These are phyloP conservation scores for Yarrowia porcina DNA, from an alignment of 805 yeast species.

Conservation along the genomic window DNA sequence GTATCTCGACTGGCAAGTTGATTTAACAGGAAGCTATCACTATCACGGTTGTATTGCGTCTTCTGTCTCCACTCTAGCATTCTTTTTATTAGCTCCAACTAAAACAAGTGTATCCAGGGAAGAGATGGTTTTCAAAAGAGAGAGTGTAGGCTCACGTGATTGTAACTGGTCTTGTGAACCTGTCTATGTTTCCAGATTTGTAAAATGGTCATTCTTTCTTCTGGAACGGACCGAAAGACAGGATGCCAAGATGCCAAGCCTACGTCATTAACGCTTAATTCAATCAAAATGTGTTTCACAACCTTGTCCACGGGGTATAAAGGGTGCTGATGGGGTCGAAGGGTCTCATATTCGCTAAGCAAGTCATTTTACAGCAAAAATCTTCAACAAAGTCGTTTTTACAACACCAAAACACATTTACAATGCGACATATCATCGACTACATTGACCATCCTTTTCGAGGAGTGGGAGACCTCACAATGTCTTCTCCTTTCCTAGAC, in stretches of 20 bases:
- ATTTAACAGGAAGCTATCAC: no score
- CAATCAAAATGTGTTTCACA: background rate
- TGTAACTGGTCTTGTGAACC: background rate
- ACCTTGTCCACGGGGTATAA: background rate
- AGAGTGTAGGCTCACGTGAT: background rate
- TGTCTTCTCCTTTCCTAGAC: conserved; percentile 6
- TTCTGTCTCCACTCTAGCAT: rapidly evolving
- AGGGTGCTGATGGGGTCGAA: background rate
- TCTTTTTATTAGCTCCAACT: background rate
- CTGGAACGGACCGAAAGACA: background rate
- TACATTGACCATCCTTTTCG: conserved; percentile 12
- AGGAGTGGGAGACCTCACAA: conserved; percentile 9
- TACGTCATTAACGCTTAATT: background rate
- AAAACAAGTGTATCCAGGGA: background rate
- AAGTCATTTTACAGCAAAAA: background rate
- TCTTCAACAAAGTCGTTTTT: background rate
- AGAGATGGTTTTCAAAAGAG: background rate
- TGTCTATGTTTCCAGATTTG: no score
- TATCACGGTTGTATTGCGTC: no score
- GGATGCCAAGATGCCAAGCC: background rate
- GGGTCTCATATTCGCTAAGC: background rate
- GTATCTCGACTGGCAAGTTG: no score
- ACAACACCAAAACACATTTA: background rate
- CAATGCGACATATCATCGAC: conserved; percentile 8
- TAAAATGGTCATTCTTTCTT: background rate